Evolutionary conservation across 106 monocot species (phyloP).

Genomic region (Apostasia ramifera): DNA sequence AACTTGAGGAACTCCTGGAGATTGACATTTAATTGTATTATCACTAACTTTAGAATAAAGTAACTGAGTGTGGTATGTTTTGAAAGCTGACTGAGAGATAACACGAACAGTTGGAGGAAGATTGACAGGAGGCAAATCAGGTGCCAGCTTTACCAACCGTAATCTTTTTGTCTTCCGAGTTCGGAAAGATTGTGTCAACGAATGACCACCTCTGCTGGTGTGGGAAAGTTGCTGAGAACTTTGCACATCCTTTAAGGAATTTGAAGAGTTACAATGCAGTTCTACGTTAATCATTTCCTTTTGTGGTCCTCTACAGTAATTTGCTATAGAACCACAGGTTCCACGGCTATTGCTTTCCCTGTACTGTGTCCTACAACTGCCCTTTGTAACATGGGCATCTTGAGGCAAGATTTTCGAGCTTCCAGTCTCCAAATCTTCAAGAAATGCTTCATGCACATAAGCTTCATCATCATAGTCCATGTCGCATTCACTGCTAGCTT

Average conservation of each 20-base stretch:
- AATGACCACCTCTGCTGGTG: conserved; percentile 3
- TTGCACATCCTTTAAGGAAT: not conserved
- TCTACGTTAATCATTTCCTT: conserved; percentile 13
- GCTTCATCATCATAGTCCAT: conserved; percentile 66
- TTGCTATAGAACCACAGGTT: conserved; percentile 10
- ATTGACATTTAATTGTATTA: conserved; percentile 6
- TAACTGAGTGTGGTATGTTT: conserved; percentile 17
- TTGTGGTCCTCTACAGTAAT: conserved; percentile 9
- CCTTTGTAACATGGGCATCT: conserved; percentile 13
- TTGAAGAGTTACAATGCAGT: conserved; percentile 16
- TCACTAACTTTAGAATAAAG: conserved; percentile 9
- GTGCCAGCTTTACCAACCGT: conserved; percentile 80
- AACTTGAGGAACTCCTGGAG: conserved; percentile 13
- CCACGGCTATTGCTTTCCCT: conserved; percentile 4
- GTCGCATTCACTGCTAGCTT: conserved; percentile 32
- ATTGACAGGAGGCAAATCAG: conserved; percentile 89
- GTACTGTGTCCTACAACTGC: conserved; percentile 16
- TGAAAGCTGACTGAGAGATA: conserved; percentile 73
- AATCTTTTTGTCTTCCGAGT: conserved; percentile 27
- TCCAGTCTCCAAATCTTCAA: conserved; percentile 49
- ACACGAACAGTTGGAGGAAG: conserved; percentile 84
- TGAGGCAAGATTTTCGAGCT: conserved; percentile 15
- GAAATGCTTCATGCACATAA: conserved; percentile 92
- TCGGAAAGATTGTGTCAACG: conserved; percentile 16
- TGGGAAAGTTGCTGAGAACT: conserved; percentile 19